Conservation (phyloP, 2,329 filamentous ascomycete genomes). For the Mycosphaerella arachidis region DNA sequence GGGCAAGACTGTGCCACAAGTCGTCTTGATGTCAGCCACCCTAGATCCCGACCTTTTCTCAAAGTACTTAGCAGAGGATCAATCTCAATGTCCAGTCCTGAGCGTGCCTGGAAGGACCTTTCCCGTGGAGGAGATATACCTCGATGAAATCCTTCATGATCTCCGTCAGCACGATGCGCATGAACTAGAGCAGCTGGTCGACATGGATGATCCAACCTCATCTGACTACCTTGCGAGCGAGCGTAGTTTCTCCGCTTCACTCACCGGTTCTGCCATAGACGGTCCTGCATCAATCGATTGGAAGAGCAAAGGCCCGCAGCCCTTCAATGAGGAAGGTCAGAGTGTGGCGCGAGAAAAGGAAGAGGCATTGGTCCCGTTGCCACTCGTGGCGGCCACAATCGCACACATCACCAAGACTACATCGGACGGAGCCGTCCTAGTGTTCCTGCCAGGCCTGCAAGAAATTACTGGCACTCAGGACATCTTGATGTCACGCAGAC, state of each 20-base stretch:
- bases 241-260: conserved; percentile 11
- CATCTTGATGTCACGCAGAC: conserved; percentile 26
- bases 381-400: conserved; percentile 42
- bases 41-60: conserved; percentile 44
- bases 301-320: conserved; percentile 32
- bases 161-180: conserved; percentile 26
- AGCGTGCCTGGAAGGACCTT: conserved; percentile 44
- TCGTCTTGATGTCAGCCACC: conserved; percentile 49
- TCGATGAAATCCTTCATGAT: conserved; percentile 38
- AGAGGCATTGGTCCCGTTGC: conserved; percentile 38
- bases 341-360: conserved; percentile 30
- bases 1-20: conserved; percentile 38
- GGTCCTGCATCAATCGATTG: conserved; percentile 35
- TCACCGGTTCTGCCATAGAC: neutral
- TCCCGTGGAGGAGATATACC: conserved; percentile 40
- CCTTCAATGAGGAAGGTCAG: conserved; percentile 22
- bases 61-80: conserved; percentile 39
- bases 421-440: conserved; percentile 44
- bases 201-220: conserved; percentile 8
- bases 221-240: conserved; percentile 21
- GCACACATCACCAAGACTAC: conserved; percentile 44
- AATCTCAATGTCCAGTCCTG: conserved; percentile 37
- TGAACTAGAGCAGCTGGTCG: conserved; percentile 14
- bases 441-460: conserved; percentile 46
- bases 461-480: conserved; percentile 35